Conservation (phyloP, 2,329 filamentous ascomycete genomes). For the Tolypocladium nubicola region DNA sequence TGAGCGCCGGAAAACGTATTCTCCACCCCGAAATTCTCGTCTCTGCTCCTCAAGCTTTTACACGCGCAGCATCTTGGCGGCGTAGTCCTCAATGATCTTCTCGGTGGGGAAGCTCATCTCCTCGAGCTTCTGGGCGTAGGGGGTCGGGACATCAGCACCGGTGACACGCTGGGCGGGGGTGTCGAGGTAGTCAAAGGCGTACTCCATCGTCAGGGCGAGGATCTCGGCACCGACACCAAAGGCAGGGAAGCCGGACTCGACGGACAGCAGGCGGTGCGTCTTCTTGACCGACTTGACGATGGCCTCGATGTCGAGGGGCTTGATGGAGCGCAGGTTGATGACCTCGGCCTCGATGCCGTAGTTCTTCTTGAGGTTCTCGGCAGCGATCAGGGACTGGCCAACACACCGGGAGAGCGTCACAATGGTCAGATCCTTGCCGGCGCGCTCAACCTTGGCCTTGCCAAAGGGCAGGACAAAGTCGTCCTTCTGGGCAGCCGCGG, state of each 20-base stretch:
- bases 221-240: slow-evolving; percentile 92
- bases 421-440: slow-evolving; percentile 91
- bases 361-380: slow-evolving; percentile 87
- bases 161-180: slow-evolving; percentile 90
- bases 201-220: slow-evolving; percentile 90
- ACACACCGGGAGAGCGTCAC: slow-evolving; percentile 93
- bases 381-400: slow-evolving; percentile 79
- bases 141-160: slow-evolving; percentile 93
- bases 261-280: slow-evolving; percentile 80
- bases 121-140: slow-evolving; percentile 87
- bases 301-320: slow-evolving; percentile 89
- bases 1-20: slow-evolving; percentile 1
- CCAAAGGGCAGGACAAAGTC: slow-evolving; percentile 97
- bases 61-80: slow-evolving; percentile 77
- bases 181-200: slow-evolving; percentile 95
- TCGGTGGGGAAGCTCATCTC: slow-evolving; percentile 92
- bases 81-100: slow-evolving; percentile 75
- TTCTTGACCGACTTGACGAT: slow-evolving; percentile 99
- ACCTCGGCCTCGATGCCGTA: slow-evolving; percentile 95
- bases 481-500: slow-evolving; percentile 86
- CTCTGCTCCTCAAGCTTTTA: slow-evolving; percentile 29
- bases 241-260: slow-evolving; percentile 93
- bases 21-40: neutral
- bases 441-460: slow-evolving; percentile 97
- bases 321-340: slow-evolving; percentile 95